Evolutionary conservation across 192 early-diverging fungal genomes (phyloP).

Genomic region (Coemansia sp.): DNA sequence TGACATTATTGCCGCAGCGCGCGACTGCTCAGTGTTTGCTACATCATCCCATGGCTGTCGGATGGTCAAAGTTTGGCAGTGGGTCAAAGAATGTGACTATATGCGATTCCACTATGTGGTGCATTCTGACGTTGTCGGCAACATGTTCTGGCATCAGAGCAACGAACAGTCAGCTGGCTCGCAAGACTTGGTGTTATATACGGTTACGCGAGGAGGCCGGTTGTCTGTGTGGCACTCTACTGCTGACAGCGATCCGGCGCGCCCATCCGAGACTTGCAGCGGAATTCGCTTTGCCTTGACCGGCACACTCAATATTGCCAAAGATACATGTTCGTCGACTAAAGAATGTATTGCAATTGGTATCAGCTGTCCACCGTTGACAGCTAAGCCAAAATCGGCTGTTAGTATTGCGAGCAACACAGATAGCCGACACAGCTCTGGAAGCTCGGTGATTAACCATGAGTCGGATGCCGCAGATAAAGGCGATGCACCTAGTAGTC

Average conservation of each 20-base stretch:
- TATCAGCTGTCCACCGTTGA: not conserved
- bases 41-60: conserved; percentile 15
- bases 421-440: not conserved
- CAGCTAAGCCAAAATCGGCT: not conserved
- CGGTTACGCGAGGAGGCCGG: conserved; percentile 11
- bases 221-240: conserved; percentile 29
- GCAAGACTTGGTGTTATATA: conserved; percentile 14
- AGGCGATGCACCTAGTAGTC: not conserved
- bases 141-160: conserved; percentile 34
- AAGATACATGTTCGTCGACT: not conserved
- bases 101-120: conserved; percentile 45
- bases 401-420: not conserved
- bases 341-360: not conserved
- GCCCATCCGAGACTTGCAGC: not conserved
- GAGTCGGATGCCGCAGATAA: not conserved
- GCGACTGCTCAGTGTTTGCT: conserved; percentile 24
- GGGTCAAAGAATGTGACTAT: not conserved
- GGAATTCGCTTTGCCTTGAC: conserved; percentile 21
- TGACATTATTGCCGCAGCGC: conserved; percentile 14
- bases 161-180: not conserved
- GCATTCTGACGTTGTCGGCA: conserved; percentile 18
- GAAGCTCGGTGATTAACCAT: not conserved
- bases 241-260: not conserved
- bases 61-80: conserved; percentile 46
- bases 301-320: not conserved